A percentile compares a stretch with the other conserved stretches of the same genome.
Evolutionary conservation across 2,329 filamentous ascomycete genomes (phyloP).

Genomic region (Apiospora hydei): DNA sequence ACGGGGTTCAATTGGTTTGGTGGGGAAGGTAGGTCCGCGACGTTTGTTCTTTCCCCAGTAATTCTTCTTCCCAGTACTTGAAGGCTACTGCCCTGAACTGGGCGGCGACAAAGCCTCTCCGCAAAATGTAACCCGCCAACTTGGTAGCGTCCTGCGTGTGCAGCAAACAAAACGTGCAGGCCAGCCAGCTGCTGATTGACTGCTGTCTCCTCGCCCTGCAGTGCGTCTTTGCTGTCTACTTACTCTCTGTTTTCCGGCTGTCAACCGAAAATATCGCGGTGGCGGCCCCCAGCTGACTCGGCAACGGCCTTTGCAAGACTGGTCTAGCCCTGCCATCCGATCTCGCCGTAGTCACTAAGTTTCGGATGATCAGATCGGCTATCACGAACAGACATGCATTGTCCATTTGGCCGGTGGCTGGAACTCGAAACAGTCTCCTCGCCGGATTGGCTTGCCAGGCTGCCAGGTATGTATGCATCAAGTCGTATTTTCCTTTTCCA

Average conservation of each 20-base stretch:
- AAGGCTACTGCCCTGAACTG: background rate
- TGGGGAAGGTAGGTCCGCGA: too few species aligned
- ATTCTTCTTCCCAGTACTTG: background rate
- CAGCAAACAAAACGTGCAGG: background rate
- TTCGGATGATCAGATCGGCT: conserved; percentile 1
- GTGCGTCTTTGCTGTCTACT: background rate
- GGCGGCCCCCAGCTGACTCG: background rate
- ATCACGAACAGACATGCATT: background rate
- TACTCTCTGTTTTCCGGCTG: background rate
- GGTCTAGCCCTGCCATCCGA: conserved; percentile 1
- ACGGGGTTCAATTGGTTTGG: background rate
- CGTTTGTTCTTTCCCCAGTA: background rate
- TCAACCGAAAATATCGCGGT: background rate
- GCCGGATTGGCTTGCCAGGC: background rate
- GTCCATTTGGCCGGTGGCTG: background rate
- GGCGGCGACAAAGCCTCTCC: background rate
- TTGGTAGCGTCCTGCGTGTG: background rate
- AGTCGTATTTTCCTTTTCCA: background rate
- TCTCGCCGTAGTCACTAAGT: background rate
- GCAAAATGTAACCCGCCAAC: conserved; percentile 1
- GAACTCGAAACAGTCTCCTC: conserved; percentile 12
- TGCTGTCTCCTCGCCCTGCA: background rate
- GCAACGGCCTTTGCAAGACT: background rate
- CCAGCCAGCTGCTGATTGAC: background rate
- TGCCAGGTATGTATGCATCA: background rate